These are phyloP conservation scores for Beauveria sp. DNA, from an alignment of 2,329 filamentous ascomycete genomes.

Conservation along the genomic window DNA sequence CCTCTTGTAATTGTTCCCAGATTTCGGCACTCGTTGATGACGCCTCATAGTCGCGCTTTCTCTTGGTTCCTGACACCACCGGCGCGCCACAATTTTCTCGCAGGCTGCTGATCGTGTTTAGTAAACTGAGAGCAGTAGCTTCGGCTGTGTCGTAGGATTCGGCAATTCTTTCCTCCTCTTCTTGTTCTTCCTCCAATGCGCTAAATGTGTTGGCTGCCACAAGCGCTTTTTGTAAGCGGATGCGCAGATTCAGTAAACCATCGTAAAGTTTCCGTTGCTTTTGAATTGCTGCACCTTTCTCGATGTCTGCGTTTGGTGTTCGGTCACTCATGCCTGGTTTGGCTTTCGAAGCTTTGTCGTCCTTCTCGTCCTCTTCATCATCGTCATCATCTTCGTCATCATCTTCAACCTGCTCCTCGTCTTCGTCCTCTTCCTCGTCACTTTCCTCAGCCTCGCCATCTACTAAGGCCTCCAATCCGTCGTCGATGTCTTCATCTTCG, in stretches of 20 bases:
- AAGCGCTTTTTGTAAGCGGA: constrained; percentile 87
- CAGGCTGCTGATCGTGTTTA: constrained; percentile 70
- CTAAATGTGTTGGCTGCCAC: constrained; percentile 71
- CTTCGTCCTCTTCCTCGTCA: constrained; percentile 17
- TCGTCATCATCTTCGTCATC: constrained; percentile 26
- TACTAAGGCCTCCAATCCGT: constrained; percentile 28
- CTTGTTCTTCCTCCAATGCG: constrained; percentile 29
- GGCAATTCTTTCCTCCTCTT: constrained; percentile 27
- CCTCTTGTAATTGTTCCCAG: constrained; percentile 62
- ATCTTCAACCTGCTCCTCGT: constrained; percentile 28
- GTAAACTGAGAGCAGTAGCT: constrained; percentile 74
- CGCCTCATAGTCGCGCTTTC: constrained; percentile 46
- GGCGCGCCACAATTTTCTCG: constrained; percentile 52
- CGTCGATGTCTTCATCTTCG: constrained; percentile 30
- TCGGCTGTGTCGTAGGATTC: constrained; percentile 70
- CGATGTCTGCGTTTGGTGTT: constrained; percentile 49
- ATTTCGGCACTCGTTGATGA: constrained; percentile 57
- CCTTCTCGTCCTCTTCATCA: constrained; percentile 29
- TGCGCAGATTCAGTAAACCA: constrained; percentile 78
- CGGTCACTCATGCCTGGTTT: constrained; percentile 27
- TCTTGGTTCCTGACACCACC: constrained; percentile 50
- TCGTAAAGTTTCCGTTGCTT: constrained; percentile 82
- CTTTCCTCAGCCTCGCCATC: constrained; percentile 24
- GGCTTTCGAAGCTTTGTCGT: constrained; percentile 21
- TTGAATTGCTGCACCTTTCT: constrained; percentile 82